phyloP scores from a whole-genome alignment of 2,329 filamentous ascomycete species.

The Scedosporium minutisporum region DNA sequence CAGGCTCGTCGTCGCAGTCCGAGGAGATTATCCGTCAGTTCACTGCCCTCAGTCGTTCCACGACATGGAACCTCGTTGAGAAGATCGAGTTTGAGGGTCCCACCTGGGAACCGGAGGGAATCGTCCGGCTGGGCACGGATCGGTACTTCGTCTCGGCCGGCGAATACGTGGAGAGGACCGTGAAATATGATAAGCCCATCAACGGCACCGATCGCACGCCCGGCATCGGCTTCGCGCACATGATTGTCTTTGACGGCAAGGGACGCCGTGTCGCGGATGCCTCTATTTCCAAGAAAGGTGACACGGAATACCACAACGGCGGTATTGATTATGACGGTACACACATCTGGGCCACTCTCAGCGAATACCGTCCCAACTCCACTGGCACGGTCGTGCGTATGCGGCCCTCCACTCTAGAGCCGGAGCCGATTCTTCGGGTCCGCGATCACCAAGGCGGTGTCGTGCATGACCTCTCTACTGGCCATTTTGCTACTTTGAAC shows the following conservation, averaged over 20 bases:
- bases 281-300: conserved; percentile 27
- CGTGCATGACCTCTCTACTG: conserved; percentile 27
- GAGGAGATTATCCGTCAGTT: conserved; percentile 27
- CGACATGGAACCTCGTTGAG: conserved; percentile 30
- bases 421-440: conserved; percentile 23
- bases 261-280: conserved; percentile 33
- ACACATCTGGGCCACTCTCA: conserved; percentile 34
- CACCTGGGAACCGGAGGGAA: conserved; percentile 38
- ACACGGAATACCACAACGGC: conserved; percentile 34
- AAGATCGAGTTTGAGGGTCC: conserved; percentile 33
- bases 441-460: conserved; percentile 36
- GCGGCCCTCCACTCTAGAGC: conserved; percentile 25
- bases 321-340: conserved; percentile 39
- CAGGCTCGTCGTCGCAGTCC: conserved; percentile 23
- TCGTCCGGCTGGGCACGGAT: conserved; percentile 30
- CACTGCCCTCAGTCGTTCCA: conserved; percentile 25
- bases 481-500: conserved; percentile 29
- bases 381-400: conserved; percentile 31
- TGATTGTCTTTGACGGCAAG: conserved; percentile 32
- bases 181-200: conserved; percentile 27
- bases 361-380: conserved; percentile 36
- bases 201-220: conserved; percentile 40
- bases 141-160: conserved; percentile 35
- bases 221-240: conserved; percentile 33
- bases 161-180: conserved; percentile 25